Evolutionary conservation across 2,329 filamentous ascomycete species (phyloP).

Genomic region (Aplosporella prunicola): DNA sequence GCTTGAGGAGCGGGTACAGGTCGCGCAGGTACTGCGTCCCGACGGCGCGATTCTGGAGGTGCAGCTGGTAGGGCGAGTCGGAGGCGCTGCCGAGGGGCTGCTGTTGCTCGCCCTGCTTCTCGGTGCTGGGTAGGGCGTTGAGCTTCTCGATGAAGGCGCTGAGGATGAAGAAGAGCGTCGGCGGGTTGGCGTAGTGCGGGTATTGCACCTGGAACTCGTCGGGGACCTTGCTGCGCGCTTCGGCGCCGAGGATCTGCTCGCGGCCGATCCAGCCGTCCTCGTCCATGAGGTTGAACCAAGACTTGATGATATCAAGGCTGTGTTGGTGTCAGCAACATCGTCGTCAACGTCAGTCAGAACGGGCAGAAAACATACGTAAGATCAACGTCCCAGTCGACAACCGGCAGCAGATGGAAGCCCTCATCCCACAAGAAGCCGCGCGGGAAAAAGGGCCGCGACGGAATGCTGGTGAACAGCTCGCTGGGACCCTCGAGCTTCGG

Average conservation of each 20-base stretch:
- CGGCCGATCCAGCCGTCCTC: slow-evolving; percentile 95
- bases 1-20: slow-evolving; percentile 78
- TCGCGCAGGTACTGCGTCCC: slow-evolving; percentile 62
- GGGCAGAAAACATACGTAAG: slow-evolving; percentile 47
- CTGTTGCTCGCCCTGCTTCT: slow-evolving; percentile 25
- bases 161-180: slow-evolving; percentile 83
- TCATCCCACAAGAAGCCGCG: slow-evolving; percentile 97
- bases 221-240: slow-evolving; percentile 92
- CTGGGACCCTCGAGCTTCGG: slow-evolving; percentile 70
- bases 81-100: slow-evolving; percentile 30
- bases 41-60: slow-evolving; percentile 57
- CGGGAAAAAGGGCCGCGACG: slow-evolving; percentile 91
- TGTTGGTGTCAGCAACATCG: slow-evolving; percentile 15
- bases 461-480: slow-evolving; percentile 83
- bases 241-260: slow-evolving; percentile 85
- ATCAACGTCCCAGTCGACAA: slow-evolving; percentile 91
- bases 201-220: slow-evolving; percentile 90
- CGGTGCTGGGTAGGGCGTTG: slow-evolving; percentile 32
- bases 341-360: no score
- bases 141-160: slow-evolving; percentile 77
- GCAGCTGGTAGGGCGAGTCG: slow-evolving; percentile 49
- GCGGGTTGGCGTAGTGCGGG: slow-evolving; percentile 94
- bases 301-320: slow-evolving; percentile 72
- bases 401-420: slow-evolving; percentile 85
- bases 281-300: slow-evolving; percentile 94